phyloP scores from a whole-genome alignment of 352 stramenopile genomes.

The Pythium coloratum region DNA sequence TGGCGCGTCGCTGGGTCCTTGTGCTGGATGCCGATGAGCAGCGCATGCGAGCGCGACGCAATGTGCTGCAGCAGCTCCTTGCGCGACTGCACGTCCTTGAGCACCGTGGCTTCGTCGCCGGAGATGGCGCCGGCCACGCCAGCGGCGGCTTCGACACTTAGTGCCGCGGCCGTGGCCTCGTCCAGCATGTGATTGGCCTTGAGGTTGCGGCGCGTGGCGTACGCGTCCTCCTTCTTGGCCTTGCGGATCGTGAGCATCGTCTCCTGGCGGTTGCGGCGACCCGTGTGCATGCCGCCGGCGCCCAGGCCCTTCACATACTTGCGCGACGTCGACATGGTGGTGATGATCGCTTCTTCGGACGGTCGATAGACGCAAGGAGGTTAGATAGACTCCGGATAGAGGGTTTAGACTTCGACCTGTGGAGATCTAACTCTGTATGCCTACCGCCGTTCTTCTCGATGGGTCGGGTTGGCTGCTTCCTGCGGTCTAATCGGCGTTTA shows the following conservation, averaged over 20 bases:
- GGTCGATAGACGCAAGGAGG: no score
- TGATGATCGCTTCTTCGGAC: background rate
- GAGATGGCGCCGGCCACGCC: constrained; percentile 6
- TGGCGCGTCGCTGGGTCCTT: constrained; percentile 66
- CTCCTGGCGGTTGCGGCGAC: constrained; percentile 81
- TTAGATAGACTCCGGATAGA: no score
- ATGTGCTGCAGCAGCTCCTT: constrained; percentile 80
- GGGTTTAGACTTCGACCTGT: background rate
- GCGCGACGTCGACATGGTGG: constrained; percentile 34
- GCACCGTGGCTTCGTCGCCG: constrained; percentile 9
- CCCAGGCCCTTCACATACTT: constrained; percentile 78
- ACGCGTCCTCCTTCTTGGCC: constrained; percentile 88
- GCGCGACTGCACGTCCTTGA: constrained; percentile 46
- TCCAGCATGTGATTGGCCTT: constrained; percentile 67
- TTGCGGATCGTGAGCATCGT: constrained; percentile 88
- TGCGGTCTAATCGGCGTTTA: background rate
- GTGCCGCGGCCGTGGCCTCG: constrained; percentile 14
- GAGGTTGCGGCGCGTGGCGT: constrained; percentile 83
- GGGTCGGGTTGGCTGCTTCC: background rate
- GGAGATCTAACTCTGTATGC: background rate
- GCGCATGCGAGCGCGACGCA: constrained; percentile 70
- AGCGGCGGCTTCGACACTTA: background rate
- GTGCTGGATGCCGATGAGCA: constrained; percentile 84
- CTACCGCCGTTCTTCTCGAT: background rate
- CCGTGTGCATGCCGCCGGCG: constrained; percentile 70